Percentiles rank a stretch among this genome's conserved stretches.
phyloP scores from a whole-genome alignment of 257 asterid species.

The Perilla frutescens region DNA sequence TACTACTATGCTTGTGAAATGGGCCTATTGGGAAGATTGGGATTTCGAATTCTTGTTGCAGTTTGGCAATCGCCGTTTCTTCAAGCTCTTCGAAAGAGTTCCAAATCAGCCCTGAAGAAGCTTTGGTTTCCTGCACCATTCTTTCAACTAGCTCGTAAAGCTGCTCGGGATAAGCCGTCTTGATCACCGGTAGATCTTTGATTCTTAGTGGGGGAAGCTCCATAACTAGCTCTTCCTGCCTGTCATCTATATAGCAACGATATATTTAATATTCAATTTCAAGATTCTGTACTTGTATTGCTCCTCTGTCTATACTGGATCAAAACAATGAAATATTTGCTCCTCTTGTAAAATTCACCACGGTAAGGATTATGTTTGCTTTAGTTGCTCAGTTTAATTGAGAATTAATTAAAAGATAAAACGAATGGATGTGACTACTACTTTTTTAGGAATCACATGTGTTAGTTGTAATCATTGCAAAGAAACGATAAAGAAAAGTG shows the following conservation, averaged over 20 bases:
- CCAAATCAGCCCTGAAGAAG: constrained; percentile 52
- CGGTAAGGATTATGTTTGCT: too few species aligned
- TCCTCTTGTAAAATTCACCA: too few species aligned
- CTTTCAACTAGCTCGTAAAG: constrained; percentile 21
- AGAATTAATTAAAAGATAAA: too few species aligned
- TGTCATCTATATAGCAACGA: constrained; percentile 17
- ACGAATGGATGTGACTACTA: too few species aligned
- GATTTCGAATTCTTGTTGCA: constrained; percentile 39
- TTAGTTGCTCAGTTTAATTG: too few species aligned
- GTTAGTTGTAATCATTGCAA: too few species aligned
- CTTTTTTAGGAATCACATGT: too few species aligned
- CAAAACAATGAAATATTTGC: too few species aligned
- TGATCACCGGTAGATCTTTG: constrained; percentile 46
- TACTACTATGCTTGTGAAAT: constrained; percentile 44
- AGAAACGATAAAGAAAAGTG: not conserved
- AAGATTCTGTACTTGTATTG: not conserved
- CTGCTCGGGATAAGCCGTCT: constrained; percentile 21
- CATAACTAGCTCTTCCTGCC: constrained; percentile 41
- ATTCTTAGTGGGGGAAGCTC: constrained; percentile 59
- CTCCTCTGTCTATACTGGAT: not conserved
- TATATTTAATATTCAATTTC: not conserved
- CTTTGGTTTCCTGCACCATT: constrained; percentile 44
- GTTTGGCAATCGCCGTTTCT: constrained; percentile 36
- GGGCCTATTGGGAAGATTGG: constrained; percentile 57
- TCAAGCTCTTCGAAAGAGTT: constrained; percentile 61